Evolutionary conservation across 441 rosid genomes (phyloP), one percentile per base, ranked within the genome.

Genomic region (Adansonia gregorii): DNA sequence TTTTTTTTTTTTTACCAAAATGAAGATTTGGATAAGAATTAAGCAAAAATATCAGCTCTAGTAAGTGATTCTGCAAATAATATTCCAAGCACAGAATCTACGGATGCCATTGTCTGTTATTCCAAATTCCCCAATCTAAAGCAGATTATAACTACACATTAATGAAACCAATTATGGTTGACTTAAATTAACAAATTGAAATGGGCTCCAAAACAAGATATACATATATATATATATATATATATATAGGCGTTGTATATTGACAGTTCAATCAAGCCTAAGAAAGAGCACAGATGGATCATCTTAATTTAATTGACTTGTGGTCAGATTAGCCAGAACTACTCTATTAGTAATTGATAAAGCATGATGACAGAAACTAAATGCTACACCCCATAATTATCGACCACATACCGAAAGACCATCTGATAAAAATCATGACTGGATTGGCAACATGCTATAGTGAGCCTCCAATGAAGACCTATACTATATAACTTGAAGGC

Each of bases 51-150:
- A 17, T 7, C 15, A 1, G 3, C 9, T 67, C 35, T 67, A 4
- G 46, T 67, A 19, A 45, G 8, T 43, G 31, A 2, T 67, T 67
- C 35, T 46, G 15, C 35, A 63, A 63, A 12, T 19, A 67, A 45
- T 67, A 22, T 67, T 67, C 72, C 11, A 45, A 67, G 35, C 39
- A 46, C 6, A 45, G 55, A 67, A 67, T 67, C 55, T 19, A 48
- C 35, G 72, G 17, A 22, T 19, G 56, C 46, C 11, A 31, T 64
- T 14, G 46, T 31, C 67, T 14, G 67, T 19, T 46, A 20, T 46
- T 46, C 56, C 72, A 10, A 43, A 45, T 9, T 67, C 51, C n/a
- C 7, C 17, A 10, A 67, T 20, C 72, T 20, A 31, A 20, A 67
- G 35, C 31, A 67, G 72, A 11, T 67, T 67, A 41, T 17, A 45